Percentiles rank a stretch among this genome's conserved stretches.
Evolutionary conservation across 148 eudicot species (phyloP).

Genomic region (Diospyros kaki): DNA sequence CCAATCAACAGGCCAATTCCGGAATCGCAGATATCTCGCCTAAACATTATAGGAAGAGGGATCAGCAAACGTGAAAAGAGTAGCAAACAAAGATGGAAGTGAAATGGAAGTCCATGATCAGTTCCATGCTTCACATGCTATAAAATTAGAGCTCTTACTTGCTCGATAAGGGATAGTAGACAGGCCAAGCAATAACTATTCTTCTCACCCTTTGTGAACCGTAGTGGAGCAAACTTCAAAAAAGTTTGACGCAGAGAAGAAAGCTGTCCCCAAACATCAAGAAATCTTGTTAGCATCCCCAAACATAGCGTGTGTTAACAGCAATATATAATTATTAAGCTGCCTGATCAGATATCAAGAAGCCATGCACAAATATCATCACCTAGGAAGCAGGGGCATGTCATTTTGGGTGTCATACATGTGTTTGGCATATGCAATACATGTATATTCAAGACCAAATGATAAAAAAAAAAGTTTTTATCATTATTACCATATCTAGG

Average conservation of each 20-base stretch:
- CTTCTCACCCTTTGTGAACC: conserved; percentile 54
- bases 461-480: too few relatives aligned
- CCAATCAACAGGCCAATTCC: conserved; percentile 99
- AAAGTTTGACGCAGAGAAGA: conserved; percentile 59
- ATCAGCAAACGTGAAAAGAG: neutral
- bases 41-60: conserved; percentile 30
- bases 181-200: conserved; percentile 84
- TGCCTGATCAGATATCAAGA: too few relatives aligned
- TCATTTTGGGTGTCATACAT: too few relatives aligned
- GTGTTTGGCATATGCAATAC: too few relatives aligned
- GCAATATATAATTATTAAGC: too few relatives aligned
- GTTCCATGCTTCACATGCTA: neutral
- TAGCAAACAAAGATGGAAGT: neutral
- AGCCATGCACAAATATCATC: too few relatives aligned
- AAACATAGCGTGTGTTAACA: neutral
- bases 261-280: conserved; percentile 38
- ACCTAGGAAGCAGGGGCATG: too few relatives aligned
- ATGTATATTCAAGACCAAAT: too few relatives aligned
- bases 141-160: conserved; percentile 38
- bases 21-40: conserved; percentile 69
- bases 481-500: too few relatives aligned
- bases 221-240: conserved; percentile 56
- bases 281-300: conserved; percentile 3
- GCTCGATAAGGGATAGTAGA: conserved; percentile 86
- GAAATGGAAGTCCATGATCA: conserved; percentile 1